Conservation (phyloP, 2,329 filamentous ascomycete species). For the Venturia pyrina region DNA sequence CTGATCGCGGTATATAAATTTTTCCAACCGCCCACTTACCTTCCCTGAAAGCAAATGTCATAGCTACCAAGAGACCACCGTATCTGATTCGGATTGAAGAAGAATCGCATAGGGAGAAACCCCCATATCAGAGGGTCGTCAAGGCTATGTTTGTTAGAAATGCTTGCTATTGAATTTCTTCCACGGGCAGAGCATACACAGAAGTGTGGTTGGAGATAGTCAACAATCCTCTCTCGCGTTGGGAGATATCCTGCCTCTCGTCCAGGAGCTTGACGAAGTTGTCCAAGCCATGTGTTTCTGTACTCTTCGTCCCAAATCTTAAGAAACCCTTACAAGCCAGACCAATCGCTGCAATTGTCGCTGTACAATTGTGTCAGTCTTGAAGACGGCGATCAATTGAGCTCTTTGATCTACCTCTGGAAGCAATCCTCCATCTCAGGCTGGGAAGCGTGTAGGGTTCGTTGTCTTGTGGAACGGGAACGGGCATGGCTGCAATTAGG, state of each 20-base stretch:
- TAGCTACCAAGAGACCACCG: slow-evolving; percentile 88
- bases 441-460: slow-evolving; percentile 1
- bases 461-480: neutral
- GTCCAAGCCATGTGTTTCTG: slow-evolving; percentile 64
- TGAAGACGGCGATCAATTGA: neutral
- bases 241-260: slow-evolving; percentile 53
- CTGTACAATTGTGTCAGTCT: slow-evolving; percentile 40
- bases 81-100: slow-evolving; percentile 58
- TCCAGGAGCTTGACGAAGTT: slow-evolving; percentile 68
- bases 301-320: slow-evolving; percentile 58
- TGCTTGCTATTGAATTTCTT: neutral
- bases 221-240: slow-evolving; percentile 65
- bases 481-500: neutral
- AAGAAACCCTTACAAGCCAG: slow-evolving; percentile 65
- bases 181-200: slow-evolving; percentile 53
- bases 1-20: slow-evolving; percentile 8
- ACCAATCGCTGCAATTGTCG: slow-evolving; percentile 65
- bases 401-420: neutral
- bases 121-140: slow-evolving; percentile 96
- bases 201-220: slow-evolving; percentile 87
- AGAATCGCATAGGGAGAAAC: slow-evolving; percentile 61
- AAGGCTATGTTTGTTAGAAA: slow-evolving; percentile 45
- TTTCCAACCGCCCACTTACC: slow-evolving; percentile 39
- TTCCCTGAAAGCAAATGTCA: slow-evolving; percentile 88
- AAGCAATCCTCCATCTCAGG: slow-evolving; percentile 50